Evolutionary conservation across 129 eudicot species (phyloP).

Genomic region (Flaveria sonorensis): DNA sequence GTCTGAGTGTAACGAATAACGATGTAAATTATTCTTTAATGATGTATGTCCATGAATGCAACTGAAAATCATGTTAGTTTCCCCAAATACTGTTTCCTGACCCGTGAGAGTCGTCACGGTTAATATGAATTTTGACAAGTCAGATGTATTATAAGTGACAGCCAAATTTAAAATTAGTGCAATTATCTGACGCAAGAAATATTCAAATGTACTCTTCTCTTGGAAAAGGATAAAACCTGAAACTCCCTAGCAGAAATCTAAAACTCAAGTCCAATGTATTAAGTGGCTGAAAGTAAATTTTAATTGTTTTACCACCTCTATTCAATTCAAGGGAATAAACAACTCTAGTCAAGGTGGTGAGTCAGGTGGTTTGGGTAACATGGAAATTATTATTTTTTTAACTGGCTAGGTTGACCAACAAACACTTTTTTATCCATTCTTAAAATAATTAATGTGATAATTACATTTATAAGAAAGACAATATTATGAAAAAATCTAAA

Average conservation of each 20-base stretch:
- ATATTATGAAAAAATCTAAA: not conserved
- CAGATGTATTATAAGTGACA: slow-evolving; percentile 7
- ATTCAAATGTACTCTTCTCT: not conserved
- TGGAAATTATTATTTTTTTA: not conserved
- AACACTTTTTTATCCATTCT: not conserved
- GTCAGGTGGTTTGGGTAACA: not conserved
- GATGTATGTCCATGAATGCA: slow-evolving; percentile 7
- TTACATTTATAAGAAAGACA: not conserved
- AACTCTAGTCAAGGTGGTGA: not conserved
- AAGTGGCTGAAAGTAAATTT: not conserved
- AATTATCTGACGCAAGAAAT: not conserved
- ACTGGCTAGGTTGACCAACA: not conserved
- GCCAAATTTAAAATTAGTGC: not conserved
- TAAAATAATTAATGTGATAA: not conserved
- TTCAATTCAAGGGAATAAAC: slow-evolving; percentile 3
- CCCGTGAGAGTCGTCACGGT: not conserved
- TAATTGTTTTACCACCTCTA: not conserved
- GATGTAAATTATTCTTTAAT: not conserved
- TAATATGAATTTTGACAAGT: slow-evolving; percentile 8
- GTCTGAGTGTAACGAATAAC: slow-evolving; percentile 1
- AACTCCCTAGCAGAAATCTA: not conserved
- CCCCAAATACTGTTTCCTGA: not conserved
- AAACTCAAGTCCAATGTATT: not conserved
- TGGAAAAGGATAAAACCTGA: not conserved
- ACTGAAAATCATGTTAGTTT: not conserved